phyloP scores from a whole-genome alignment of 1,284 basidiomycete species.

The Boletus austroedulis region DNA sequence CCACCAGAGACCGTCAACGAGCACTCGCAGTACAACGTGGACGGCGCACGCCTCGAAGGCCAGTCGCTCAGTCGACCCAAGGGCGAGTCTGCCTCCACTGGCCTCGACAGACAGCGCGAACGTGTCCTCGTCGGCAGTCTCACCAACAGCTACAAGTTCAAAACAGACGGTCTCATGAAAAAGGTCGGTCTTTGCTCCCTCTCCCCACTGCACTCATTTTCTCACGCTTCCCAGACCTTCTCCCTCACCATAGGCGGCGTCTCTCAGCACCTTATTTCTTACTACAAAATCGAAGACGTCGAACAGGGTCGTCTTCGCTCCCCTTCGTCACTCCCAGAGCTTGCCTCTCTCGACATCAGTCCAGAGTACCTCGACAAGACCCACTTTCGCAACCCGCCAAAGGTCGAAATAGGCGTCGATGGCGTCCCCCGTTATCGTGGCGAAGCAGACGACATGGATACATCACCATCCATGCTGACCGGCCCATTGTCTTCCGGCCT shows the following conservation, averaged over 20 bases:
- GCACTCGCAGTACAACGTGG: constrained; percentile 35
- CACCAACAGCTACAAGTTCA: constrained; percentile 91
- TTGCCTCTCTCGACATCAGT: constrained; percentile 82
- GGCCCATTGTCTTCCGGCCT: constrained; percentile 51
- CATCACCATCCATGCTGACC: constrained; percentile 46
- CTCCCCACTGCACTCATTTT: constrained; percentile 6
- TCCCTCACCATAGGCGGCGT: constrained; percentile 84
- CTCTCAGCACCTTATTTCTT: constrained; percentile 93
- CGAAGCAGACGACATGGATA: constrained; percentile 66
- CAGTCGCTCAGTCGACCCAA: constrained; percentile 62
- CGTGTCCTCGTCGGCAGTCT: constrained; percentile 83
- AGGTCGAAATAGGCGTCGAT: constrained; percentile 81
- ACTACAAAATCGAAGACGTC: constrained; percentile 93
- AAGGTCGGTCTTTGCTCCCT: constrained; percentile 58
- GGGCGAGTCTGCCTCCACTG: constrained; percentile 45
- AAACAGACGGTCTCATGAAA: constrained; percentile 88
- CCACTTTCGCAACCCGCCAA: constrained; percentile 87
- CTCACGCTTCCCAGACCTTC: constrained; percentile 68
- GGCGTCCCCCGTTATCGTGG: constrained; percentile 79
- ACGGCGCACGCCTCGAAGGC: constrained; percentile 39
- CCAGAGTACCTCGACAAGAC: constrained; percentile 88
- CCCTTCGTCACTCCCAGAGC: constrained; percentile 86
- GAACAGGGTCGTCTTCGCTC: constrained; percentile 82
- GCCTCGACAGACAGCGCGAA: constrained; percentile 69
- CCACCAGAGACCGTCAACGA: constrained; percentile 34